These are phyloP conservation scores for Erysiphe pulchra DNA, from an alignment of 2,329 filamentous ascomycete species.

Conservation along the genomic window DNA sequence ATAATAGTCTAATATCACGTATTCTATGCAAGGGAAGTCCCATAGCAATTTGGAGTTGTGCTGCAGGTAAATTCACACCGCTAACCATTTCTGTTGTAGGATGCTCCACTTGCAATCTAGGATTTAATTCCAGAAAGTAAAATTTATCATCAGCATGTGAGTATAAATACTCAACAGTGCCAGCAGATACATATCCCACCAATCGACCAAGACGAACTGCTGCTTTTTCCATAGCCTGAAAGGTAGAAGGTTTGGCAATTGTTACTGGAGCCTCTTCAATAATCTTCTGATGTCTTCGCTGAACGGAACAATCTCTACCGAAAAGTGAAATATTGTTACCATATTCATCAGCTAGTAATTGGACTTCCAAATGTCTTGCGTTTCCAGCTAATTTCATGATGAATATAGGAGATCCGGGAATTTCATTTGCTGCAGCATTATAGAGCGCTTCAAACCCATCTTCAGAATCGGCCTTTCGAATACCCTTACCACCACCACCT, in stretches of 20 bases:
- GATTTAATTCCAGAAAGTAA: constrained; percentile 97
- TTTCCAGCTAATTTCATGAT: constrained; percentile 99
- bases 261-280: constrained; percentile 97
- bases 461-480: constrained; percentile 75
- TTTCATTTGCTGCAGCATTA: constrained; percentile 89
- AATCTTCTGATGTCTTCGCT: constrained; percentile 97
- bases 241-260: constrained; percentile 69
- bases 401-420: constrained; percentile 96
- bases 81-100: constrained; percentile 98
- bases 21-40: constrained; percentile 88
- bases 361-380: constrained; percentile 88
- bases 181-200: constrained; percentile 93
- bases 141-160: constrained; percentile 96
- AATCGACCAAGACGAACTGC: constrained; percentile 81
- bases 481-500: constrained; percentile 96
- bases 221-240: constrained; percentile 89
- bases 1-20: constrained; percentile 83
- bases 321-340: constrained; percentile 99
- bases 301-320: constrained; percentile 93
- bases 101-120: constrained; percentile 97
- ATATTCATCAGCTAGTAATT: constrained; percentile 93
- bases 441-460: constrained; percentile 70
- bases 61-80: constrained; percentile 87
- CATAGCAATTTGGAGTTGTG: constrained; percentile 97
- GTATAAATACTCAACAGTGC: constrained; percentile 97